Conservation (phyloP, 176 grass and related monocot genomes). For the Lolium rigidum region DNA sequence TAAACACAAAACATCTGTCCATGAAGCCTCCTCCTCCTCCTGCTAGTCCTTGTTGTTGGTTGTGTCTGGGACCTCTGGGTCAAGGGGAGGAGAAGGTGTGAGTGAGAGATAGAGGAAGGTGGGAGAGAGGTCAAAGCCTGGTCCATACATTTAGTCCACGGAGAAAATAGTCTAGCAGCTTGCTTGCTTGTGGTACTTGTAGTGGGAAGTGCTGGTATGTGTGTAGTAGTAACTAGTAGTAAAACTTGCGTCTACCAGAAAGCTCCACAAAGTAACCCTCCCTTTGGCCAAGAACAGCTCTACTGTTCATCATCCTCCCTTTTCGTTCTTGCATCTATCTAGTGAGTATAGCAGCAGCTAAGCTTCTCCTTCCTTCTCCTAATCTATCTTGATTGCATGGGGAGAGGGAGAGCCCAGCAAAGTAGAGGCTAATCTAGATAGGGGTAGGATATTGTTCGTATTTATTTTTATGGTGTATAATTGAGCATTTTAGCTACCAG, state of each 20-base stretch:
- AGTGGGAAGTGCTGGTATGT: not conserved
- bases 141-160: constrained; percentile 49
- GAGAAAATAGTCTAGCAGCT: constrained; percentile 20
- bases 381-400: constrained; percentile 56
- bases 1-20: constrained; percentile 42
- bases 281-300: constrained; percentile 42
- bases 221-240: constrained; percentile 32
- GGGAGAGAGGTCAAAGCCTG: constrained; percentile 30
- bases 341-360: constrained; percentile 29
- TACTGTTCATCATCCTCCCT: constrained; percentile 44
- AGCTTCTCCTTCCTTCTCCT: constrained; percentile 31
- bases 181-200: not conserved
- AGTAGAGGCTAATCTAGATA: constrained; percentile 33
- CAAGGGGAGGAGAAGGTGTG: not conserved
- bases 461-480: constrained; percentile 35
- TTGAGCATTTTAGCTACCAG: constrained; percentile 30
- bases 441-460: constrained; percentile 19
- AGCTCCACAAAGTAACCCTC: constrained; percentile 28
- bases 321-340: constrained; percentile 9
- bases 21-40: constrained; percentile 13
- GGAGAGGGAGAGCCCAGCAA: constrained; percentile 43
- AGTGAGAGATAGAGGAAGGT: not conserved
- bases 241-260: constrained; percentile 19
- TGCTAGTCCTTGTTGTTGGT: not conserved
- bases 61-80: constrained; percentile 16